Evolutionary conservation across 208 protist species (phyloP), one percentile per base, ranked within the genome.

Genomic region (Phytomonas sp.): DNA sequence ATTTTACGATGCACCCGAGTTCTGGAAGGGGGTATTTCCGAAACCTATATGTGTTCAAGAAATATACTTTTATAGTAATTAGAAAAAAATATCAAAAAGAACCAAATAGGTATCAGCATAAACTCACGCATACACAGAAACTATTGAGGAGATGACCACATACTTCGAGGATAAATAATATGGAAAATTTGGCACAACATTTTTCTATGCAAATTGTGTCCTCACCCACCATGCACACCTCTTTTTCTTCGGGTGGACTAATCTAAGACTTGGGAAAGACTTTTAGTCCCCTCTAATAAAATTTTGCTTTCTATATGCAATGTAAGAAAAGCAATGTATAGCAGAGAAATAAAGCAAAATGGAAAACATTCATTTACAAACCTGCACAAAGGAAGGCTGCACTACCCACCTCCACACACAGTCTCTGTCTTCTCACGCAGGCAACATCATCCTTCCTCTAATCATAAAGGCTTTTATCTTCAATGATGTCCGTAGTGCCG

Each of bases 401-500:
- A 7, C 20, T 56, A 26, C 46, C 23, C 46, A 56, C 6, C 46
- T 56, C 46, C 20, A 11, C 20, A 7, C 9, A 56, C 46, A 26
- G 17, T 20, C 46, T 26, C 46, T 56, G 26, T 26, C 46, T 56
- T 56, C 20, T 56, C 20, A 56, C 46, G 5, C 46, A 26, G 23
- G 46, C 20, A 56, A 56, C 4, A 56, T 56, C 17, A 56, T 26
- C 23, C 46, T 20, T 6, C 5, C 4, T 4, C 20, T 26, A 56
- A 56, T 56, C 20, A 26, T 11, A 2, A 56, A 56, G 20, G 23
- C 20, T 8, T 26, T 26, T 11, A 5, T 56, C 20, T 26, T 26
- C 30, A 26, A 53, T 59, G 20, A 4, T 72, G 28, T 53, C 88
- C 88, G 69, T 93, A 90, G 60, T 93, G 88, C 28, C 88, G 84